Conservation (phyloP, 495 filamentous ascomycete species). For the Aspergillus kassunensis region DNA sequence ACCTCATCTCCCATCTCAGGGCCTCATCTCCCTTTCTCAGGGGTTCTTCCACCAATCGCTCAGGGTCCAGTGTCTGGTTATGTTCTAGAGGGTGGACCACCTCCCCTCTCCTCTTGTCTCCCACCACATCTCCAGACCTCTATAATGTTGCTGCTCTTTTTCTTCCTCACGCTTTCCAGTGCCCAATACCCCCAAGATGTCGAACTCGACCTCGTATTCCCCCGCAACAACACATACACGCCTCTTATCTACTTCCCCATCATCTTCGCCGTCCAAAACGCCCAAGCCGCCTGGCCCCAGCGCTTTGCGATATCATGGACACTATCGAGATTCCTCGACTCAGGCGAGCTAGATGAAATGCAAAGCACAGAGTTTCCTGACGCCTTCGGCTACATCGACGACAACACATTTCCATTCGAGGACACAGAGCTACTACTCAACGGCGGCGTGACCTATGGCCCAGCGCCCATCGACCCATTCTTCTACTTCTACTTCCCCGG, state of each 20-base stretch:
- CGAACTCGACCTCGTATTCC: constrained; percentile 3
- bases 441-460: neutral
- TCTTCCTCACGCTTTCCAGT: neutral
- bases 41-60: no score
- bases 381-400: neutral
- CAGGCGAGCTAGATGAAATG: neutral
- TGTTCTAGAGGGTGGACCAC: no score
- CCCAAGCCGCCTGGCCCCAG: neutral
- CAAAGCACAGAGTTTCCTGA: neutral
- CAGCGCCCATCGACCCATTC: neutral
- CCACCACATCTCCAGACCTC: no score
- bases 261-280: neutral
- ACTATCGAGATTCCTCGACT: neutral
- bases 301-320: neutral
- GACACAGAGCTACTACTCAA: neutral
- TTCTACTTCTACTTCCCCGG: constrained; percentile 6
- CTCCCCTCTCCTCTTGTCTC: no score
- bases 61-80: no score
- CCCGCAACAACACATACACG: constrained; percentile 1
- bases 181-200: neutral
- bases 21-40: no score
- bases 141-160: neutral
- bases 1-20: no score
- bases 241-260: neutral
- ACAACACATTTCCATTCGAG: neutral